Evolutionary conservation across 192 early-diverging fungal genomes (phyloP), one percentile per base, ranked within the genome.

Genomic region (Phlyctochytrium arcticum): DNA sequence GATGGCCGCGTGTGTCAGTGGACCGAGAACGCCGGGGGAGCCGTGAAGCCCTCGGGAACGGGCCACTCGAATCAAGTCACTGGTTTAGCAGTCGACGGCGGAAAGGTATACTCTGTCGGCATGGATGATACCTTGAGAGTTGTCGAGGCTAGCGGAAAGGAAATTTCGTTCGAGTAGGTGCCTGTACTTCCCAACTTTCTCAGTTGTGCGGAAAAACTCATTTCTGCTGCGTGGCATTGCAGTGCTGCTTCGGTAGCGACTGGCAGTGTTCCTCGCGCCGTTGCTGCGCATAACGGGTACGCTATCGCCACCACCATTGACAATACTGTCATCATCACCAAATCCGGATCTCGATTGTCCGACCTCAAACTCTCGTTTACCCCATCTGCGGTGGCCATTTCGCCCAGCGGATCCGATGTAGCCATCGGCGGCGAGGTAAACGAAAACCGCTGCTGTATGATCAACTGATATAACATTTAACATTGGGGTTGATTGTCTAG

Each of bases 1-100:
- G 96, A 98, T 69, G 96, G 96, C 6, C 82, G 85, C n/a, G 82
- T 95, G 10, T 67, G 83, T 71, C 56, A 75, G 0, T 96, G 94
- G 94, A 80, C 80, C 30, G 71, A 83, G 55, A 68, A 62, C 1
- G 6, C 35, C 17, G 81, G 73, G 0, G 61, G 48, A 3, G 80
- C 75, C 8, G 68, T 50, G n/a, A 72, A 60, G 19, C 57, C 92
- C 6, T 37, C 60, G 9, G 91, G 90, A 5, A 62, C 74, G 7
- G 85, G 88, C 23, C 92, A 95, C 79, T 54, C 80, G 0, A 95
- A 92, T 58, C 89, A 92, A 65, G 75, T 94, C 24, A 86, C 76
- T 27, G 74, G 79, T 24, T 60, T 94, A 26, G 74, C 65, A n/a
- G 58, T 64, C 10, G 81, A 69, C 12, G 65, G 63, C 6, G 70